Evolutionary conservation across 495 filamentous ascomycete genomes (phyloP).

Genomic region (Penicillium arizonense): DNA sequence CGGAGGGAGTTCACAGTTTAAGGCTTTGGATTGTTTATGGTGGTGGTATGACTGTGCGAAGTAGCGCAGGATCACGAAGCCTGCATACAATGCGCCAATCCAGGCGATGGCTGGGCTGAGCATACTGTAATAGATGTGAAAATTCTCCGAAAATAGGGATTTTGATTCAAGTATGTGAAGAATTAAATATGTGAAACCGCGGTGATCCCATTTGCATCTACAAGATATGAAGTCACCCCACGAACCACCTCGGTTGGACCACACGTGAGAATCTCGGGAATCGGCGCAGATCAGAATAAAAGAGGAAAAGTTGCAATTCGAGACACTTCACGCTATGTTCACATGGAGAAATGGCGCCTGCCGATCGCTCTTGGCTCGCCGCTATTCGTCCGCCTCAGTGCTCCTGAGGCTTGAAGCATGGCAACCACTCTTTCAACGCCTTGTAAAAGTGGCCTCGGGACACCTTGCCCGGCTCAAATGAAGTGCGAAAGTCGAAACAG

Average conservation of each 20-base stretch:
- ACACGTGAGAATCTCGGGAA: constrained; percentile 10
- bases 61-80: constrained; percentile 27
- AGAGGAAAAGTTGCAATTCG: too few relatives aligned
- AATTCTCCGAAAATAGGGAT: constrained; percentile 1
- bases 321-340: background rate
- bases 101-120: constrained; percentile 17
- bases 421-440: constrained; percentile 49
- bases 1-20: constrained; percentile 33
- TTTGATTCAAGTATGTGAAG: too few relatives aligned
- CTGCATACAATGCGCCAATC: constrained; percentile 16
- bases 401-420: constrained; percentile 34
- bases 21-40: constrained; percentile 31
- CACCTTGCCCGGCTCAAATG: constrained; percentile 24
- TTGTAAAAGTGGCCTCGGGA: constrained; percentile 36
- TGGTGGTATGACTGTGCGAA: constrained; percentile 24
- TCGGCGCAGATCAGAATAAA: constrained; percentile 25
- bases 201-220: background rate
- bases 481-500: constrained; percentile 49
- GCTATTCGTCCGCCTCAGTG: background rate
- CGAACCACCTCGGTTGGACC: constrained; percentile 13
- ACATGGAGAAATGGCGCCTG: background rate
- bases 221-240: background rate
- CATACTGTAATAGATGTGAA: constrained; percentile 13
- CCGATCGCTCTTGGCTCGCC: too few relatives aligned
- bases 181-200: background rate